These are phyloP conservation scores for Mangifera indica DNA, from an alignment of 345 rosid genomes.

Conservation along the genomic window DNA sequence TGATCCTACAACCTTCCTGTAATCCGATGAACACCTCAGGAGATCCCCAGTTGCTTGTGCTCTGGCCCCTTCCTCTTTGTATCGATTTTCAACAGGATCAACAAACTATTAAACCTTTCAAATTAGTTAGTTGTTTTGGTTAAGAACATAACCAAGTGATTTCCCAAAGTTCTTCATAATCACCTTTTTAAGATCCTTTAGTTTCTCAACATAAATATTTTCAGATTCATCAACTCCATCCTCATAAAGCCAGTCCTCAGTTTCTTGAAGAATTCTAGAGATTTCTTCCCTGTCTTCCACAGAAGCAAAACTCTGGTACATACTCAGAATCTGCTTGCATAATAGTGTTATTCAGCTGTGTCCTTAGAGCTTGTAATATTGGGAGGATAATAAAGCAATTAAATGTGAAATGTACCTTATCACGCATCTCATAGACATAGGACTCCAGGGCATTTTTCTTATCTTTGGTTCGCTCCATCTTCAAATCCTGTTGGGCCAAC, in stretches of 20 bases:
- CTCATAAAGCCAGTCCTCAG: slow-evolving; percentile 85
- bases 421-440: slow-evolving; percentile 79
- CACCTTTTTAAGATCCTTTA: slow-evolving; percentile 64
- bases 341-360: slow-evolving; percentile 3
- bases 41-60: slow-evolving; percentile 55
- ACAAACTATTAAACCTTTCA: slow-evolving; percentile 43
- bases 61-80: slow-evolving; percentile 63
- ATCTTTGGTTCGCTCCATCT: slow-evolving; percentile 73
- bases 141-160: slow-evolving; percentile 1
- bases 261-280: slow-evolving; percentile 61
- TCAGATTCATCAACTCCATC: slow-evolving; percentile 83
- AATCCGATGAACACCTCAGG: slow-evolving; percentile 43
- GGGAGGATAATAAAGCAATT: neutral
- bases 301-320: slow-evolving; percentile 52
- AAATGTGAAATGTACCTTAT: slow-evolving; percentile 50
- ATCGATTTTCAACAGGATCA: slow-evolving; percentile 64
- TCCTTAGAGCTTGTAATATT: slow-evolving; percentile 1
- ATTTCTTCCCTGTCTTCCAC: slow-evolving; percentile 60
- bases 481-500: slow-evolving; percentile 55
- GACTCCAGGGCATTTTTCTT: slow-evolving; percentile 75
- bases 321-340: slow-evolving; percentile 53
- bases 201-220: slow-evolving; percentile 47
- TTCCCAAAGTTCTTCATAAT: neutral
- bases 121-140: neutral
- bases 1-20: slow-evolving; percentile 44